Base-by-base conservation (phyloP, 352 stramenopile species). In the Phytophthora lateralis region DNA sequence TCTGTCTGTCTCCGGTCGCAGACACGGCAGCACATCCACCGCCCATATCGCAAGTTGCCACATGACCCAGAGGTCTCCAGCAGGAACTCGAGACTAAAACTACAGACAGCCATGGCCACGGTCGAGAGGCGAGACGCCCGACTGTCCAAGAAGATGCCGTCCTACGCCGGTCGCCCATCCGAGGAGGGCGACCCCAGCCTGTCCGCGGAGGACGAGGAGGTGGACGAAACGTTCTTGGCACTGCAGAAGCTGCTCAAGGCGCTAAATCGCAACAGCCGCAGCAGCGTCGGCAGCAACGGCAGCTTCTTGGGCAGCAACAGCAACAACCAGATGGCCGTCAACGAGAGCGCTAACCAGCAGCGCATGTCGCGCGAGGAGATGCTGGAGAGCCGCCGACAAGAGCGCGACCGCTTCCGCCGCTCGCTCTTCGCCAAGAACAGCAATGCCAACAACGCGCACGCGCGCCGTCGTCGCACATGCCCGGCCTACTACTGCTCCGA, bases 151-250 rank as follows among this genome's bases (percentile, higher is more conserved):
- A 89, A 89, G 56, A 69, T 85, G 62, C 67, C 77, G n/a, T 74
- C 60, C 17, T 69, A 74, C 14, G 69, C 62, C 20, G 65, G 82
- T 37, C 61, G 71, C 37, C 58, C 59, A 46, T 72, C 66, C 15
- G 70, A 75, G 53, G 68, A 87, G 43, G 70, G 75, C 55, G 66
- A 86, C 18, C 66, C 80, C 4, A 80, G 81, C 1, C 66, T 87
- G 29, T 71, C 76, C 6, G 76, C 60, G 37, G 78, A 91, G 14
- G 79, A 91, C 12, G 81, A 88, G 15, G 83, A 93, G 38, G 73
- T 89, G 27, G 84, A 93, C 58, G 84, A 93, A 65, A 93, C 84
- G 35, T 93, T 93, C 48, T 11, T 93, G 41, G 81, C 84, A 17
- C 75, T 93, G 11, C 84, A 93, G 55, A 88, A 86, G 57, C 66